Percentiles rank a stretch among this genome's conserved stretches.
These are phyloP conservation scores for Dalbergia oliveri DNA, from an alignment of 306 rosid species.

Conservation along the genomic window DNA sequence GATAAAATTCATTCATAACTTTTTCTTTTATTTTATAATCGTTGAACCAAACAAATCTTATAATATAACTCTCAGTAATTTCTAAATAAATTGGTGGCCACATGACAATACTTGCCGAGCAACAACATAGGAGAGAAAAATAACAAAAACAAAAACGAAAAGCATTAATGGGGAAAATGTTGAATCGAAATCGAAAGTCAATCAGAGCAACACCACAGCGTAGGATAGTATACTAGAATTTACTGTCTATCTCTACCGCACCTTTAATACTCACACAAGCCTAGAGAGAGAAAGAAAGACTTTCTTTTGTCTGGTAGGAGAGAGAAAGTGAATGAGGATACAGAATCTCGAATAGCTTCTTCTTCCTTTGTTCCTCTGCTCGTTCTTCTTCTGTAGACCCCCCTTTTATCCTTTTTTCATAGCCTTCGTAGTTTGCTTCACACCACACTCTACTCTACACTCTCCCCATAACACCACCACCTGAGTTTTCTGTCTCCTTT, in stretches of 20 bases:
- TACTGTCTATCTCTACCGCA: background rate
- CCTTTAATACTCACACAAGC: background rate
- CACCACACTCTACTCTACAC: constrained; percentile 30
- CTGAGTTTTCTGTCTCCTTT: constrained; percentile 28
- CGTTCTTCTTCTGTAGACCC: no score
- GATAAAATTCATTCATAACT: no score
- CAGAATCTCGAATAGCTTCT: background rate
- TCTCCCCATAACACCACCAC: background rate
- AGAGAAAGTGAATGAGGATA: constrained; percentile 37
- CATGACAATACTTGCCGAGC: no score
- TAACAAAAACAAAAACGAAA: no score
- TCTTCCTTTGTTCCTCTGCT: no score
- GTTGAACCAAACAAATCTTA: no score
- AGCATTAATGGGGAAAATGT: no score
- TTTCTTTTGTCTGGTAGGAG: constrained; percentile 3
- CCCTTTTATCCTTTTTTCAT: background rate
- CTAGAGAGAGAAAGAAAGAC: constrained; percentile 36
- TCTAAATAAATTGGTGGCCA: no score
- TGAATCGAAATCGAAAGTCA: background rate
- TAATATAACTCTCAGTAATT: no score
- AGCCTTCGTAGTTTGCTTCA: constrained; percentile 37
- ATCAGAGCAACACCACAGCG: background rate
- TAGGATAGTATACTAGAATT: no score
- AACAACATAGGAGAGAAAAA: no score
- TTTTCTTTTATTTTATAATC: no score